These are phyloP conservation scores for Leptographium flavum DNA, from an alignment of 2,329 filamentous ascomycete genomes.

Conservation along the genomic window DNA sequence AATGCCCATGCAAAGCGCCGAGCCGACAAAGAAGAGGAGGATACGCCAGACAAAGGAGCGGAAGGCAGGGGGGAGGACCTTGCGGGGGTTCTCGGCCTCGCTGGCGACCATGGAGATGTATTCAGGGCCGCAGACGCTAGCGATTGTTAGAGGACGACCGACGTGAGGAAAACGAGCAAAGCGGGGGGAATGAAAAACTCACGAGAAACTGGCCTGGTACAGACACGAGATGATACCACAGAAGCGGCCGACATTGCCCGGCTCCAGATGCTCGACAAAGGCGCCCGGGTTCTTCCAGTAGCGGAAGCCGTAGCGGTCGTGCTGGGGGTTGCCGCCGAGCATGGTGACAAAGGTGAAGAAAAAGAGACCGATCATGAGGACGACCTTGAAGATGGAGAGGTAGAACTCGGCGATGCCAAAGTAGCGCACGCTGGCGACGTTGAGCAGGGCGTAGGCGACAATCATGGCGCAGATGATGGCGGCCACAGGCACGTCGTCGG, in stretches of 20 bases:
- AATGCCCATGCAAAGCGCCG: conserved; percentile 48
- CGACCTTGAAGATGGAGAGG: conserved; percentile 25
- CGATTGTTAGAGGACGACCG: not conserved
- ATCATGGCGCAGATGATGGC: conserved; percentile 9
- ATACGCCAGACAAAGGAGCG: conserved; percentile 54
- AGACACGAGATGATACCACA: conserved; percentile 50
- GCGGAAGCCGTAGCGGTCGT: conserved; percentile 21
- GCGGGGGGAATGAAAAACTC: not conserved
- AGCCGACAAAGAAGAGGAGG: conserved; percentile 51
- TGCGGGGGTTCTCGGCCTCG: conserved; percentile 43
- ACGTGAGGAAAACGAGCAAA: not conserved
- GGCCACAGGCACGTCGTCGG: conserved; percentile 22
- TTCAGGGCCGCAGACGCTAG: conserved; percentile 44
- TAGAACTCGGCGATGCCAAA: conserved; percentile 32
- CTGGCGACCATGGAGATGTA: conserved; percentile 37
- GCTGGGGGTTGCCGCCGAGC: conserved; percentile 26
- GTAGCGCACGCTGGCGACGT: conserved; percentile 25
- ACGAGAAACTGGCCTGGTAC: conserved; percentile 43
- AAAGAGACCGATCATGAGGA: conserved; percentile 19
- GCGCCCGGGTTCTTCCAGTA: conserved; percentile 30
- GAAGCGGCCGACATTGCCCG: conserved; percentile 41
- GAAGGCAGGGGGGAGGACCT: conserved; percentile 46
- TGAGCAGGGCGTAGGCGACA: conserved; percentile 16
- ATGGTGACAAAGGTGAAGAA: conserved; percentile 28
- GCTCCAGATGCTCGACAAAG: conserved; percentile 36